Base-by-base conservation (phyloP, 1,139 yeast species). In the Candida tropicalis region DNA sequence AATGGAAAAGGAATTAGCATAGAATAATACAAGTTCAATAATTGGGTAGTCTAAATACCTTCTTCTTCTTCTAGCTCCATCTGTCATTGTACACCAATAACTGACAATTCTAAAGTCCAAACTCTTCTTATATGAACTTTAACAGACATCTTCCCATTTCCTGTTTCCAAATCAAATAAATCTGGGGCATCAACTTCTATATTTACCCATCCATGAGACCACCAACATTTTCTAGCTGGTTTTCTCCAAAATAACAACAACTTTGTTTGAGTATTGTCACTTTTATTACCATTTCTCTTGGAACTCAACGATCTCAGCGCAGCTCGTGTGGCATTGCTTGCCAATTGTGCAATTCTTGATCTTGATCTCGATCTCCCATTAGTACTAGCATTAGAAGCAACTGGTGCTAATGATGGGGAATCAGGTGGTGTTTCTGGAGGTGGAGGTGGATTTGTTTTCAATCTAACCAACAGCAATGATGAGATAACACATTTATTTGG, bases 211-310 rank as follows among this genome's bases (percentile, higher is more conserved):
- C 81, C 81, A 56, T 85, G 86, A 10, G 87, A 85, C 99, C 99
- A 95, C 99, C 99, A 95, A 66, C 99, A 95, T 62, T 95, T 95
- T 58, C 99, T 77, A 1, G 99, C 99, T 0, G 99, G 99, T 60
- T 93, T 93, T 50, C 97, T 78, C 99, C 99, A 95, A 61, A 95
- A 95, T 46, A 95, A 71, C 31, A 95, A 73, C 43, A 95, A 75
- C 60, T 95, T 93, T 27, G 93, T 87, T 43, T 72, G 74, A 52
- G 63, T 68, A 33, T 65, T 54, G 36, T 68, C 68, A 10, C 53
- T 58, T 46, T 62, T 60, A 52, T 29, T 59, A 6, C 33, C 25
- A 60, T 48, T 73, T 63, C 25, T 63, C 64, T 47, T 74, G 68
- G 43, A 37, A 12, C 84, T 74, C 35, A 77, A 62, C 3, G 87